phyloP scores from a whole-genome alignment of 2,329 filamentous ascomycete species.

The Aaosphaeria pasadenensis region DNA sequence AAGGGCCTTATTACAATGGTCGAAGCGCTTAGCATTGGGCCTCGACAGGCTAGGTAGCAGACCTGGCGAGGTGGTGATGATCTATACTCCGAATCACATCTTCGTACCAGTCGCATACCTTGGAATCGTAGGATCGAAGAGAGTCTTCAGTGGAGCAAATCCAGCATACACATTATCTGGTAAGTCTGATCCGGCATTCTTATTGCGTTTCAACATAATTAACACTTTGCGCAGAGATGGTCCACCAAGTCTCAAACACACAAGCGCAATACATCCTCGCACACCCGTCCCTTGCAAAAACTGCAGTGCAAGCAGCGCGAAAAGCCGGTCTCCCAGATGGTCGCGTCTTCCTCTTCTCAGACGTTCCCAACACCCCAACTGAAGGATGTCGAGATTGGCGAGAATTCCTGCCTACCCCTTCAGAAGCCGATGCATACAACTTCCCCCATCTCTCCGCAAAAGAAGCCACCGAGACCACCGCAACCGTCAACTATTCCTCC shows the following conservation, averaged over 20 bases:
- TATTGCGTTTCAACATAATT: not conserved
- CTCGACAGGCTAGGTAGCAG: slow-evolving; percentile 45
- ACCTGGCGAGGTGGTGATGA: slow-evolving; percentile 50
- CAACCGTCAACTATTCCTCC: slow-evolving; percentile 52
- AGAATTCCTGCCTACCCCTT: slow-evolving; percentile 21
- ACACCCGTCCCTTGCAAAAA: slow-evolving; percentile 26
- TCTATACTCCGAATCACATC: slow-evolving; percentile 53
- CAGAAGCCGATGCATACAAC: slow-evolving; percentile 22
- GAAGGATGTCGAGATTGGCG: slow-evolving; percentile 31
- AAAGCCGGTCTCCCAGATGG: slow-evolving; percentile 25
- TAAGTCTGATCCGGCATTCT: slow-evolving; percentile 15
- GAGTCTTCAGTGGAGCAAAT: slow-evolving; percentile 54
- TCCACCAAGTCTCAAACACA: slow-evolving; percentile 33
- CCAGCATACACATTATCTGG: slow-evolving; percentile 51
- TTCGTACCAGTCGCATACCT: slow-evolving; percentile 53
- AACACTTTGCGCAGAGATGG: slow-evolving; percentile 24
- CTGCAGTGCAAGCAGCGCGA: slow-evolving; percentile 25
- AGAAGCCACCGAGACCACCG: slow-evolving; percentile 29
- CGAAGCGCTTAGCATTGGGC: slow-evolving; percentile 47
- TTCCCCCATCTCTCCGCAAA: slow-evolving; percentile 23
- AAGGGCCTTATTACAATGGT: slow-evolving; percentile 46
- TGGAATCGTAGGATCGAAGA: slow-evolving; percentile 50
- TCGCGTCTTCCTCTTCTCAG: slow-evolving; percentile 32
- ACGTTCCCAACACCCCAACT: slow-evolving; percentile 17
- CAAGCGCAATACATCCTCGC: slow-evolving; percentile 29